Conservation (phyloP, 495 filamentous ascomycete genomes). For the Penicillium longicatenatum region DNA sequence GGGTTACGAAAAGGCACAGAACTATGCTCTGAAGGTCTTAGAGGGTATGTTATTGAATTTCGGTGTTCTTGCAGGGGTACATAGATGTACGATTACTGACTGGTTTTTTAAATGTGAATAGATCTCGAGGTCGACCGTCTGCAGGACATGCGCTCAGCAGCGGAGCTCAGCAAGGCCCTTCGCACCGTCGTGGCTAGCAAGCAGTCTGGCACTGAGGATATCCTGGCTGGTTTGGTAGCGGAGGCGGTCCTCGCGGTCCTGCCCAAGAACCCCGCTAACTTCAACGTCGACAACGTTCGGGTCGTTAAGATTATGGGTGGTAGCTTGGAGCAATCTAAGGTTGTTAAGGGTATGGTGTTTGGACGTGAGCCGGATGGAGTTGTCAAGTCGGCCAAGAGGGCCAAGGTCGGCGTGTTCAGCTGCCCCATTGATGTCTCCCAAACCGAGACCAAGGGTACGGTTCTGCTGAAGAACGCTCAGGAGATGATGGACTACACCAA, state of each 20-base stretch:
- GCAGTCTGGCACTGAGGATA: slow-evolving; percentile 89
- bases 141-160: slow-evolving; percentile 72
- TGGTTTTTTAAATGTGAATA: slow-evolving; percentile 28
- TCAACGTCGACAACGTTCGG: slow-evolving; percentile 99
- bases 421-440: slow-evolving; percentile 95
- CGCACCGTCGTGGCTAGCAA: slow-evolving; percentile 95
- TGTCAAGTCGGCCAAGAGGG: slow-evolving; percentile 85
- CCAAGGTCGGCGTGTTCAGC: slow-evolving; percentile 95
- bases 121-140: slow-evolving; percentile 91
- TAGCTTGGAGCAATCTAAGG: slow-evolving; percentile 85
- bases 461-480: slow-evolving; percentile 94
- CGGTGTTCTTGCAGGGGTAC: background rate
- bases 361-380: slow-evolving; percentile 86
- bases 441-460: slow-evolving; percentile 99
- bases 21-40: slow-evolving; percentile 78
- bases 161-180: slow-evolving; percentile 92
- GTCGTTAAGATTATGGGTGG: slow-evolving; percentile 99
- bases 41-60: slow-evolving; percentile 58
- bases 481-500: slow-evolving; percentile 99
- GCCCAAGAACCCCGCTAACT: slow-evolving; percentile 96
- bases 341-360: slow-evolving; percentile 99
- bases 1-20: slow-evolving; percentile 93
- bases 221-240: slow-evolving; percentile 81
- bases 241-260: slow-evolving; percentile 93
- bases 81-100: slow-evolving; percentile 15